Evolutionary conservation across 2,329 filamentous ascomycete species (phyloP).

Genomic region (Colletotrichum ledebouriae): DNA sequence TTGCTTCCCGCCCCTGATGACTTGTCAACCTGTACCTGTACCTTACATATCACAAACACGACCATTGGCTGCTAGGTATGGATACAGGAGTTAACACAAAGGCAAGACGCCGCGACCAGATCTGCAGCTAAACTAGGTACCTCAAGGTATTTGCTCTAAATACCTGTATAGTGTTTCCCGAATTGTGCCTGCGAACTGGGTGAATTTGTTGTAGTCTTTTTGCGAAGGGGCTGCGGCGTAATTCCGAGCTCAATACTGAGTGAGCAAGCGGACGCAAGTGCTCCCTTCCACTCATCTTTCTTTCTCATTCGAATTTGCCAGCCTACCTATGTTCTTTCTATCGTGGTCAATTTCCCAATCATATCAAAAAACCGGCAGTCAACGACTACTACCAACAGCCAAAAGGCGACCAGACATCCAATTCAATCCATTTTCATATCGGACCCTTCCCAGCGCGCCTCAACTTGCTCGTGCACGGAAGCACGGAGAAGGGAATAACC

Average conservation of each 20-base stretch:
- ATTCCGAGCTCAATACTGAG: too few species aligned
- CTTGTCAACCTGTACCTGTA: conserved; percentile 15
- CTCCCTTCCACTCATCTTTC: conserved; percentile 1
- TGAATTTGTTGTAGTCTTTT: too few species aligned
- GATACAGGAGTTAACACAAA: neutral
- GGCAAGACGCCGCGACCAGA: neutral
- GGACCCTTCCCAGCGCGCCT: conserved; percentile 1
- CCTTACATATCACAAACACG: conserved; percentile 20
- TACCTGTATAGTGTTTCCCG: too few species aligned
- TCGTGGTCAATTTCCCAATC: neutral
- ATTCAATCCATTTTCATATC: neutral
- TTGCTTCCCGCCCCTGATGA: conserved; percentile 4
- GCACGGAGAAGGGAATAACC: conserved; percentile 23
- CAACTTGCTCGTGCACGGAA: conserved; percentile 5
- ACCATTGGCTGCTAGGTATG: conserved; percentile 21
- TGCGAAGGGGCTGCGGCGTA: too few species aligned
- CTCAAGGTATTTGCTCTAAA: too few species aligned
- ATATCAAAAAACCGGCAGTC: neutral
- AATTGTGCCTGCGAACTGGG: too few species aligned
- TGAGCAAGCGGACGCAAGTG: neutral
- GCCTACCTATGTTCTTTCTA: neutral
- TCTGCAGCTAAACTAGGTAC: neutral
- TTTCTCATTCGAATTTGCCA: neutral
- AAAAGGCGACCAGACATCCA: neutral
- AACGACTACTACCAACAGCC: too few species aligned